Conservation (phyloP, 1,284 basidiomycete species). For the Peniophora sp. region DNA sequence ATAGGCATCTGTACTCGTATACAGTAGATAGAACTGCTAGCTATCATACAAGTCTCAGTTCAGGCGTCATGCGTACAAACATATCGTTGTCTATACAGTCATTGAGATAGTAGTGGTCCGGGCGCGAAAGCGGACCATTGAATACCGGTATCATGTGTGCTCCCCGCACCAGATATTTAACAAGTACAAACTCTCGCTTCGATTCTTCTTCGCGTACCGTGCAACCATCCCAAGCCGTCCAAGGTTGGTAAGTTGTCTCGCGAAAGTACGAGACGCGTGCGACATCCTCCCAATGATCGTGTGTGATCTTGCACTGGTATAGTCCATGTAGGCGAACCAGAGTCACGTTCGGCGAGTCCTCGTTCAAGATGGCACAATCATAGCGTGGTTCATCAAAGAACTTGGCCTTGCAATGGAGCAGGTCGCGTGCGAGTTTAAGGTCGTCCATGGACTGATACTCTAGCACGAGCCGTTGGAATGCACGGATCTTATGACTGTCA, state of each 20-base stretch:
- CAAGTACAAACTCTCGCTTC: constrained; percentile 9
- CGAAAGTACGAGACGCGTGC: constrained; percentile 14
- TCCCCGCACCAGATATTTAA: constrained; percentile 12
- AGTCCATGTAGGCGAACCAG: constrained; percentile 10
- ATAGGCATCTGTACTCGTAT: no score
- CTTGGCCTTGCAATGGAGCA: constrained; percentile 16
- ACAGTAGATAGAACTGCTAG: no score
- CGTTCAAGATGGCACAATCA: constrained; percentile 14
- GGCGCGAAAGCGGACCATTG: not conserved
- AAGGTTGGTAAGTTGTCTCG: constrained; percentile 15
- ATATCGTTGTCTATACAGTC: constrained; percentile 15
- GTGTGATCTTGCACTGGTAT: constrained; percentile 9
- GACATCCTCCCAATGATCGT: constrained; percentile 13
- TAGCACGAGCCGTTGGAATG: constrained; percentile 15
- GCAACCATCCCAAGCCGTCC: constrained; percentile 17
- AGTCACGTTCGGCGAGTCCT: constrained; percentile 10
- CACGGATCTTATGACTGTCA: constrained; percentile 11
- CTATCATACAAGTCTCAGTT: no score
- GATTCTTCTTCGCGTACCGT: constrained; percentile 7
- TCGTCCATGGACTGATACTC: constrained; percentile 18
- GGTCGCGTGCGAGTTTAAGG: constrained; percentile 15
- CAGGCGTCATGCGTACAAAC: constrained; percentile 8
- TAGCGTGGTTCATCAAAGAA: constrained; percentile 13
- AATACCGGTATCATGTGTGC: constrained; percentile 12
- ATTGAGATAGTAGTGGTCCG: constrained; percentile 5